Percentiles rank a stretch among this genome's conserved stretches.
Conservation (phyloP, 495 filamentous ascomycete genomes). For the Darksidea phi region DNA sequence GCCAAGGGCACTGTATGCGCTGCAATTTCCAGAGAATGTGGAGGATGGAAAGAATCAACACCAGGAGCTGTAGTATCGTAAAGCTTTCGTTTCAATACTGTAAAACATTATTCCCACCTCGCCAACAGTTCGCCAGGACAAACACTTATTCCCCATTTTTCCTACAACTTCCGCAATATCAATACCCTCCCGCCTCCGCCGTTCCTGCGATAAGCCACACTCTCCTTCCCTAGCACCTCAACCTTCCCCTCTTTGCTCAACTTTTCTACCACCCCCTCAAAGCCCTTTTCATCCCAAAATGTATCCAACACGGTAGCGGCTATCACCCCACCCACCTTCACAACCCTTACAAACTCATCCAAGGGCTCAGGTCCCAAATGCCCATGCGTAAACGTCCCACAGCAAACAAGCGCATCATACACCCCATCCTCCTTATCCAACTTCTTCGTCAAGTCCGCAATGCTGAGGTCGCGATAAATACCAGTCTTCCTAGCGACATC, state of each 20-base stretch:
- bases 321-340: constrained; percentile 45
- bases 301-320: constrained; percentile 49
- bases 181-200: constrained; percentile 14
- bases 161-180: constrained; percentile 24
- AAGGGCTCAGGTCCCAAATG: constrained; percentile 51
- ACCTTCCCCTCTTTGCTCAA: constrained; percentile 39
- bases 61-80: no score
- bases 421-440: constrained; percentile 39
- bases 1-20: constrained; percentile 25
- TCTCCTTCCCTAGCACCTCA: constrained; percentile 40
- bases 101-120: no score
- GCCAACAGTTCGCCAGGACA: no score
- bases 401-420: constrained; percentile 50
- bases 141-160: no score
- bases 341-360: constrained; percentile 47
- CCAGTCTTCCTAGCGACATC: constrained; percentile 46
- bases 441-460: constrained; percentile 45
- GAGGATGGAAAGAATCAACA: no score
- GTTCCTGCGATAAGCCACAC: constrained; percentile 46
- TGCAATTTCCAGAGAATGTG: not conserved
- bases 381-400: constrained; percentile 50
- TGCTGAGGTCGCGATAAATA: constrained; percentile 44
- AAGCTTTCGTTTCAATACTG: no score
- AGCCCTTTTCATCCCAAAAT: constrained; percentile 47
- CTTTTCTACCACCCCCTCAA: constrained; percentile 42